Conservation (phyloP, 768 basidiomycete genomes). For the Termitomyces sp. region DNA sequence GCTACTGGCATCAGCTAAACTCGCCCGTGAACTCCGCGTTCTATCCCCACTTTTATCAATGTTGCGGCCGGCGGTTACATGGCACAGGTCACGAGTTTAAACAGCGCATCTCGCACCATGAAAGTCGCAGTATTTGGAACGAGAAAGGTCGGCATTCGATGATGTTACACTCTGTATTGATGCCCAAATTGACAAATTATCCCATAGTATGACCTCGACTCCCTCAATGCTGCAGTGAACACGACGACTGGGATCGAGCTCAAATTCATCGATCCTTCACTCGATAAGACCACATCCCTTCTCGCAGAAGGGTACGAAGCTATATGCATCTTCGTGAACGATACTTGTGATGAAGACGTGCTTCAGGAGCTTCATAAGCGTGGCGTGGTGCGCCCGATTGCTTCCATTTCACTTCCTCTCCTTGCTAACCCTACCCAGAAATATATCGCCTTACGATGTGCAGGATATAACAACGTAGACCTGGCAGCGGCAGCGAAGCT, state of each 20-base stretch:
- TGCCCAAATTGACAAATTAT: neutral
- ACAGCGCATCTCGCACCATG: constrained; percentile 20
- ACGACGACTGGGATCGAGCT: constrained; percentile 26
- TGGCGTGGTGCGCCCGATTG: constrained; percentile 30
- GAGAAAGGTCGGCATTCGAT: constrained; percentile 23
- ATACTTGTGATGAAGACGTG: constrained; percentile 32
- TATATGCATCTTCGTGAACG: constrained; percentile 42
- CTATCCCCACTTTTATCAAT: neutral
- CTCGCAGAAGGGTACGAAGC: constrained; percentile 36
- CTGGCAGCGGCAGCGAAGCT: constrained; percentile 24
- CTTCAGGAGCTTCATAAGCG: constrained; percentile 27
- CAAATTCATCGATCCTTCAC: constrained; percentile 34
- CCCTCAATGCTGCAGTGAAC: constrained; percentile 24
- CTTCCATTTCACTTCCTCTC: neutral
- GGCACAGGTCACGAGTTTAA: neutral
- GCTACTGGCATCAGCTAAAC: neutral
- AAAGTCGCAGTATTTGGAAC: constrained; percentile 41
- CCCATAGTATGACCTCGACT: constrained; percentile 33
- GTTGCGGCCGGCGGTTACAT: too few relatives aligned
- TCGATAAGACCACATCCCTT: constrained; percentile 31
- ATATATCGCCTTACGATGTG: constrained; percentile 38
- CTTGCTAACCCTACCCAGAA: constrained; percentile 21
- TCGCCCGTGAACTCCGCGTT: neutral
- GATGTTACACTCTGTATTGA: neutral
- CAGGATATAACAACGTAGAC: constrained; percentile 42